Conservation (phyloP, 345 rosid genomes). For the Gossypium mustelinum region DNA sequence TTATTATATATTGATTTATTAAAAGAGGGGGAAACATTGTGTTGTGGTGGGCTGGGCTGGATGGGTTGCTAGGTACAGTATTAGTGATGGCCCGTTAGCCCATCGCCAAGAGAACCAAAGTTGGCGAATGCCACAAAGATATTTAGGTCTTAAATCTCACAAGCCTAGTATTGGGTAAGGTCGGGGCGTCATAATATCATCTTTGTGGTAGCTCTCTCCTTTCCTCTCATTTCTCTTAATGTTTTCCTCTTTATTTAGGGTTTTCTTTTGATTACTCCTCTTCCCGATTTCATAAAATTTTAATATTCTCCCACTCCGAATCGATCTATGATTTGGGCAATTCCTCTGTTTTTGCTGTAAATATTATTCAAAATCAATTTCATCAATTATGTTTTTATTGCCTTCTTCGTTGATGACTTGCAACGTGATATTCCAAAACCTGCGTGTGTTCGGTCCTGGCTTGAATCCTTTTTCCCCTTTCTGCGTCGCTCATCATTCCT, state of each 20-base stretch:
- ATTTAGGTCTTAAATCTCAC: not conserved
- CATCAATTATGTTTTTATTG: slow-evolving; percentile 44
- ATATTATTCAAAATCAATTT: slow-evolving; percentile 3
- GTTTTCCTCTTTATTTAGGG: not conserved
- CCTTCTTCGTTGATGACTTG: slow-evolving; percentile 41
- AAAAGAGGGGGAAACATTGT: too few species aligned
- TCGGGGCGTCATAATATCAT: not conserved
- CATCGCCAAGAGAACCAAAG: not conserved
- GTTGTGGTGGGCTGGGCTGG: not conserved
- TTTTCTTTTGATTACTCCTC: not conserved
- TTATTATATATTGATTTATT: too few species aligned
- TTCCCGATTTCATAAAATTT: not conserved
- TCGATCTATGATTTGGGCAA: slow-evolving; percentile 25
- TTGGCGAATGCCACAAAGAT: not conserved
- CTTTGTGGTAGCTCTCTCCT: slow-evolving; percentile 10
- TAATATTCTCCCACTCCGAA: slow-evolving; percentile 10
- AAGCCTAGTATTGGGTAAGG: not conserved
- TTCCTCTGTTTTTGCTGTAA: slow-evolving; percentile 2
- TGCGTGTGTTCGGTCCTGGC: slow-evolving; percentile 84
- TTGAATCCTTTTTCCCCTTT: slow-evolving; percentile 89
- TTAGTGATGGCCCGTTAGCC: not conserved
- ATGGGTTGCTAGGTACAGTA: too few species aligned
- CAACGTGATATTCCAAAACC: slow-evolving; percentile 40
- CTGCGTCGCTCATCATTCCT: slow-evolving; percentile 80
- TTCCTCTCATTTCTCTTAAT: not conserved